These are phyloP conservation scores for Avena sativa DNA, from an alignment of 176 grass and related monocot species.

Conservation along the genomic window DNA sequence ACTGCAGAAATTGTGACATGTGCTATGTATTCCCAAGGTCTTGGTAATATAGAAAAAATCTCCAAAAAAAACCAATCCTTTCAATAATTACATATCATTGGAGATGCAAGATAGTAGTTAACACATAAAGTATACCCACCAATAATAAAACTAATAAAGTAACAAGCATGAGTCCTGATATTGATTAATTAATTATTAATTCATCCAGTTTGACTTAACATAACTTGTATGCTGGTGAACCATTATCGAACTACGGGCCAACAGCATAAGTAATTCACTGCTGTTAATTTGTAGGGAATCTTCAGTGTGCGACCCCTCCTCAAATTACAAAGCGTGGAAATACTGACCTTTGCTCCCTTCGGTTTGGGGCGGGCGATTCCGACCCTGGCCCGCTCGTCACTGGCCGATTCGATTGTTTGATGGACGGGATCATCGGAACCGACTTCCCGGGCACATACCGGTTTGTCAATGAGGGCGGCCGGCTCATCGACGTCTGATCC, in stretches of 20 bases:
- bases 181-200: background rate
- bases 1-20: background rate
- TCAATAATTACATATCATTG: background rate
- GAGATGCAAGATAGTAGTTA: background rate
- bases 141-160: slow-evolving; percentile 18
- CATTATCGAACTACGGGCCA: background rate
- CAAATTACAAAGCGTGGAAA: slow-evolving; percentile 1
- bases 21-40: background rate
- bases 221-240: background rate
- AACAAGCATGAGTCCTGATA: background rate
- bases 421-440: slow-evolving; percentile 71
- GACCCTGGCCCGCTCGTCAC: slow-evolving; percentile 39
- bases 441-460: slow-evolving; percentile 58
- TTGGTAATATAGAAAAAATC: background rate
- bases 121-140: background rate
- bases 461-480: slow-evolving; percentile 50
- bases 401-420: slow-evolving; percentile 57
- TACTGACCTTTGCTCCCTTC: slow-evolving; percentile 79
- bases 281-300: background rate
- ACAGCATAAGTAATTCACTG: background rate
- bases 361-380: slow-evolving; percentile 47
- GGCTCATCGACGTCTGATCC: slow-evolving; percentile 70
- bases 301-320: background rate
- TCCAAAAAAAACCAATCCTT: background rate
- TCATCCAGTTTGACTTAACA: background rate